Conservation (phyloP, 768 basidiomycete genomes). For the Suillus occidentalis region DNA sequence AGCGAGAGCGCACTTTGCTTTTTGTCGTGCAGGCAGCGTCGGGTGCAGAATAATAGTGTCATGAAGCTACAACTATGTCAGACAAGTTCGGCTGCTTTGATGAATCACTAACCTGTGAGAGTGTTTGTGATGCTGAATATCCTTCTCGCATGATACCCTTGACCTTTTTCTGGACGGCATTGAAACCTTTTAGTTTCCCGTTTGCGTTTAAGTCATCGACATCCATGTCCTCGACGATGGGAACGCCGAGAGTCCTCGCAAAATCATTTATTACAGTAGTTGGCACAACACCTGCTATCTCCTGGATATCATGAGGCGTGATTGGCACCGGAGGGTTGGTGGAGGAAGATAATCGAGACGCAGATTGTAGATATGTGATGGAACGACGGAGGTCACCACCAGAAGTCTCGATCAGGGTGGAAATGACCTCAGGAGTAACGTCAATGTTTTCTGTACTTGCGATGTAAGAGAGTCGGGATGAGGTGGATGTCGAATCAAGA, state of each 20-base stretch:
- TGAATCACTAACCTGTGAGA: slow-evolving; percentile 70
- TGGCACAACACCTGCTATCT: slow-evolving; percentile 96
- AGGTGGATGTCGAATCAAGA: slow-evolving; percentile 76
- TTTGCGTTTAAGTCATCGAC: slow-evolving; percentile 33
- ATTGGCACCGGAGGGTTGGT: slow-evolving; percentile 74
- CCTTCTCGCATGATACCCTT: slow-evolving; percentile 81
- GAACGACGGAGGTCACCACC: slow-evolving; percentile 93
- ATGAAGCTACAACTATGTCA: slow-evolving; percentile 62
- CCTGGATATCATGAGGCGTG: slow-evolving; percentile 79
- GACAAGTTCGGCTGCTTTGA: slow-evolving; percentile 22
- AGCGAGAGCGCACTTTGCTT: slow-evolving; percentile 74
- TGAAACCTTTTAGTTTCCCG: slow-evolving; percentile 45
- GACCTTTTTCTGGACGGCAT: slow-evolving; percentile 67
- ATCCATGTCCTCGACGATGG: slow-evolving; percentile 58
- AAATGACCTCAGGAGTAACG: slow-evolving; percentile 58
- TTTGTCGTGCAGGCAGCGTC: slow-evolving; percentile 75
- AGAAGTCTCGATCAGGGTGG: slow-evolving; percentile 75
- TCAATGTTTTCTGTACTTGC: slow-evolving; percentile 71
- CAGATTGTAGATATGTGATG: slow-evolving; percentile 97
- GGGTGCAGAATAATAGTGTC: slow-evolving; percentile 86
- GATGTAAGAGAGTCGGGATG: slow-evolving; percentile 75
- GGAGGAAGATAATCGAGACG: slow-evolving; percentile 80
- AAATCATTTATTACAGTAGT: slow-evolving; percentile 68
- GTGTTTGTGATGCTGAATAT: slow-evolving; percentile 87
- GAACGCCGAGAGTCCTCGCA: slow-evolving; percentile 70